Evolutionary conservation across 2,329 filamentous ascomycete genomes (phyloP), one percentile per base, ranked within the genome.

Genomic region (Scortechinia acanthostroma): DNA sequence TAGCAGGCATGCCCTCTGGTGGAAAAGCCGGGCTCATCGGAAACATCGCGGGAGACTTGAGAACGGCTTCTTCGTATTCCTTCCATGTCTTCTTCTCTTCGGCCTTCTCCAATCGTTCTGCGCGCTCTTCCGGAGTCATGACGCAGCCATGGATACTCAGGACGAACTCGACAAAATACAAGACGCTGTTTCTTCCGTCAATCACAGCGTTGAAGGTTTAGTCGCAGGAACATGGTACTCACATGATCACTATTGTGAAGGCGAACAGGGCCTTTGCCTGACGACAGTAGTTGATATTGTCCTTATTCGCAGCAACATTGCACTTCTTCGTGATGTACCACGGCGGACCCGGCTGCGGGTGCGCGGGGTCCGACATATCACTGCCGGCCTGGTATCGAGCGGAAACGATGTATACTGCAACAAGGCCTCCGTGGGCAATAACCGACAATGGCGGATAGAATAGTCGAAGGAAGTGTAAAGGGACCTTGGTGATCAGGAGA

Each of bases 241-340:
- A 80, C 75, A 74, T 62, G 58, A 80, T 68, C 21, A 79, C 58
- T 43, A 77, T 62, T 3, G 71, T 76, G 17, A 80, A 64, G 2
- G 69, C 76, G 53, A 82, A 82, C 3, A 69, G 62, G 4, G 68
- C 64, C 54, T 82, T 78, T 3, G 78, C 76, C 59, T 83, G 79
- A 59, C 70, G 61, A 57, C 79, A 83, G 55, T 79, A 83, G 16
- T 55, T 56, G 22, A 73, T 59, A 45, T 73, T 63, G 42, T 62
- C 64, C 42, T 63, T 60, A 35, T 66, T 58, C 4, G 59, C 58
- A 0, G 74, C 69, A 20, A 79, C 70, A 44, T 60, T 68, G 62
- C 79, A 83, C 51, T 63, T 73, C 58, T 81, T 80, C 44, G 74
- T 74, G 51, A 83, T 73, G 55, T 81, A 82, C 79, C 79, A 83